Base-by-base conservation (phyloP, 2,329 filamentous ascomycete genomes). In the Neonectria punicea region DNA sequence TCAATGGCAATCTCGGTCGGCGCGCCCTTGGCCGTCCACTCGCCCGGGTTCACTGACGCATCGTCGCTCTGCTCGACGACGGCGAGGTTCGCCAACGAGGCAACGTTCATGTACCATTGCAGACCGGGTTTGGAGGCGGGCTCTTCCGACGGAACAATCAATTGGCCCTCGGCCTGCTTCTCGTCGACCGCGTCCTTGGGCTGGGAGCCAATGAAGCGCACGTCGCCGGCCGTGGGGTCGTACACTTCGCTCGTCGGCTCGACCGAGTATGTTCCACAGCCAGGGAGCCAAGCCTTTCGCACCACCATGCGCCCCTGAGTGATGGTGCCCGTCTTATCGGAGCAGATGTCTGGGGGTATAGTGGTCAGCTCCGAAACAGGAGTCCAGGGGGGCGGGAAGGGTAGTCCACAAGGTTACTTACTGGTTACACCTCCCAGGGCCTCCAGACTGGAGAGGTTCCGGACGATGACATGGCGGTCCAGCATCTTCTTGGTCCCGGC, bases 1-100 rank as follows among this genome's bases (percentile, higher is more conserved):
- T 92, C 90, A 46, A 93, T 90, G 4, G 91, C 90, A 68, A 93
- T 92, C 70, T 93, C 91, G 0, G 77, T 79, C 1, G 89, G 88
- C 70, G 91, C 89, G 22, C 89, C 90, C 55, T 87, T 85, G 30
- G 87, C 88, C 58, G 86, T 83, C 90, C 90, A 92, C 59, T 84
- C 80, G 13, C 76, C 76, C 22, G 53, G 34, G 18, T n/a, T 86
- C 79, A 2, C 80, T 83, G 67, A 87, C 81, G 68, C 88, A 84
- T 61, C 47, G 11, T 65, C 59, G 44, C 50, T 53, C 2, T 50
- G 55, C 46, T 63, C 43, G 18, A 92, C 85, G 36, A 84, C 83
- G 2, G 90, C 88, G 20, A 92, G 78, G 71, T 92, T 92, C 28
- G 89, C 89, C 53, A 92, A 83, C 0, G 89, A 86, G 5, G 89